Base-by-base conservation (phyloP, 208 protist species). In the Trypanosoma vivax region DNA sequence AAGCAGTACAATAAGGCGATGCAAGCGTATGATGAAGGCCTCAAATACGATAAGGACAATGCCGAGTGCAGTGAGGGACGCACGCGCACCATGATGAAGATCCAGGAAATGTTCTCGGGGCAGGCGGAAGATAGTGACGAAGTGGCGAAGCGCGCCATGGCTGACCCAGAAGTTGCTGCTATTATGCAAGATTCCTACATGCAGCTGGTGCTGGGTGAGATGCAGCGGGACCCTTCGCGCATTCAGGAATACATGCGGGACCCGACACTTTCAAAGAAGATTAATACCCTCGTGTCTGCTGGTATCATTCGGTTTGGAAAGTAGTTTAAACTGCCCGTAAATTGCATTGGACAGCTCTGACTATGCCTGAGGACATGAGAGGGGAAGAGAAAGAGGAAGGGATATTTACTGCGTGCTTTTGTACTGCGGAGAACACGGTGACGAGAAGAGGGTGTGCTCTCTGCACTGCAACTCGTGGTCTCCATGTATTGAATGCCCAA, bases 1-100 rank as follows among this genome's bases (percentile, higher is more conserved):
- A 98, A 98, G 73, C 89, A 99, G 73, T 96, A 96, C 77, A 89
- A 96, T 63, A 94, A 97, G 34, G 95, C 94, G 0, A 54, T 98
- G 35, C 86, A 97, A 63, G 83, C 90, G n/a, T 98, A 97, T 78
- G 86, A 98, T 46, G 70, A 91, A 21, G 97, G 87, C 19, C 76
- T 97, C 21, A 93, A 96, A 69, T 50, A 97, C 40, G 95, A 98
- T 54, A 79, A 76, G 33, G 83, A 80, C 47, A 96, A 96, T 60
- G 57, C 65, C 14, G 94, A 96, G 60, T 92, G 90, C 62, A 79
- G 71, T 35, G 88, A 97, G 21, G 91, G 90, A 13, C 76, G 73
- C 39, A 73, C 73, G 60, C 77, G 83, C 24, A 96, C 87, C 18
- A 85, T 90, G 59, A 83, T 87, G 75, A 96, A 94, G 68, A 94